Base-by-base conservation (phyloP, 1,284 basidiomycete species). In the Cutaneotrichosporon cavernicola region DNA sequence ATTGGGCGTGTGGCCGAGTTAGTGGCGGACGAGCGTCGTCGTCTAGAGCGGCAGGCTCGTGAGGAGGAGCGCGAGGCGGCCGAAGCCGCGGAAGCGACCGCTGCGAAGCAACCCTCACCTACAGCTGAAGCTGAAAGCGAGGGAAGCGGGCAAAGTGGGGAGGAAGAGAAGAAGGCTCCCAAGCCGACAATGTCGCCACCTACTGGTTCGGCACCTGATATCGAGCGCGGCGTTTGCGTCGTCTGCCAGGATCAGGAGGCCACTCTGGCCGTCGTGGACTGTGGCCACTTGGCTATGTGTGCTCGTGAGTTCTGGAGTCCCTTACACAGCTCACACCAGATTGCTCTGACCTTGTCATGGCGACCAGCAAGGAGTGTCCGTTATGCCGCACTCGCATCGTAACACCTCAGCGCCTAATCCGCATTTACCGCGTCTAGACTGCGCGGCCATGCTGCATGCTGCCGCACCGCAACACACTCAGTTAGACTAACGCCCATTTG, bases 161-260 rank as follows among this genome's bases (percentile, higher is more conserved):
- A 34, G 52, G n/a, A 18, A 51, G 49, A 16, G 30, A 16, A 8
- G 49, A 26, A 11, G 22, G 30, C 22, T 7, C 49, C 49, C 9
- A 10, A 21, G 13, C 49, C 49, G 11, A 4, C 49, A 2, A 51
- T 51, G 49, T 18, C 75, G 9, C 68, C 80, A 8, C 63, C 80
- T 52, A 74, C 76, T 58, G 70, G 80, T 52, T 79, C 79, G 1
- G 66, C 71, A 62, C 75, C 78, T 0, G 76, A 78, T 34, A 76
- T 85, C 6, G 90, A 92, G 64, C 84, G 89, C 14, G 91, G 92
- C 0, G 78, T 92, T 2, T 95, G 91, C 75, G 90, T 94, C 0
- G 86, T 94, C 18, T 95, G 92, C 75, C 91, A 93, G 75, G 92
- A 94, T 70, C 90, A 92, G 63, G 91, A 94, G 70, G 91, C 91